Conservation (phyloP, 2,329 filamentous ascomycete species). For the Nothophaeocryptopus gaeumannii region DNA sequence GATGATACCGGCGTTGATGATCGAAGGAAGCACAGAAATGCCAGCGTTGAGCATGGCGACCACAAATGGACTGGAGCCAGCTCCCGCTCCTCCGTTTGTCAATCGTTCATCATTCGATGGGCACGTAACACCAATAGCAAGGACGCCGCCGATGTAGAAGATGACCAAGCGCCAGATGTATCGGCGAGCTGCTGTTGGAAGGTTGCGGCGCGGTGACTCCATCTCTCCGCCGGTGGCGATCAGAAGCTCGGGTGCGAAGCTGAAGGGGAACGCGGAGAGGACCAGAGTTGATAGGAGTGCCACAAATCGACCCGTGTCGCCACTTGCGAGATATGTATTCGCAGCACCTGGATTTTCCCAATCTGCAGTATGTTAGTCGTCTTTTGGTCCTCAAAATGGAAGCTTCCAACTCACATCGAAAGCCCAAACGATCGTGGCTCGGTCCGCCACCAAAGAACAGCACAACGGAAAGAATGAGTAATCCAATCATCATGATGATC, state of each 20-base stretch:
- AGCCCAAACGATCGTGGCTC: conserved; percentile 49
- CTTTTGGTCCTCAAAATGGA: neutral
- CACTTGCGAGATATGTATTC: conserved; percentile 48
- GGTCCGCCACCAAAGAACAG: conserved; percentile 58
- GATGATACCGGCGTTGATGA: conserved; percentile 67
- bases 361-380: conserved; percentile 17
- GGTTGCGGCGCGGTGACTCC: conserved; percentile 55
- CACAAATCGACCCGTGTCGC: conserved; percentile 51
- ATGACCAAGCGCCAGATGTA: conserved; percentile 62
- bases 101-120: conserved; percentile 53
- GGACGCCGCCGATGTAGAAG: conserved; percentile 58
- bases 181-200: conserved; percentile 58
- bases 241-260: conserved; percentile 56
- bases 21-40: conserved; percentile 57
- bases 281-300: conserved; percentile 53
- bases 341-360: conserved; percentile 50
- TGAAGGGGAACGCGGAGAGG: conserved; percentile 54
- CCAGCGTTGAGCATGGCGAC: conserved; percentile 49
- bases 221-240: conserved; percentile 57
- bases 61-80: conserved; percentile 21
- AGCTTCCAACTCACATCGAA: conserved; percentile 38
- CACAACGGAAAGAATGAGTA: conserved; percentile 54
- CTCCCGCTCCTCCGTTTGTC: conserved; percentile 36
- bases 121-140: conserved; percentile 61
- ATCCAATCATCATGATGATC: conserved; percentile 50